A percentile compares a stretch with the other conserved stretches of the same genome.
These are phyloP conservation scores for Aspergillus eucalypticola DNA, from an alignment of 2,329 filamentous ascomycete genomes.

Conservation along the genomic window DNA sequence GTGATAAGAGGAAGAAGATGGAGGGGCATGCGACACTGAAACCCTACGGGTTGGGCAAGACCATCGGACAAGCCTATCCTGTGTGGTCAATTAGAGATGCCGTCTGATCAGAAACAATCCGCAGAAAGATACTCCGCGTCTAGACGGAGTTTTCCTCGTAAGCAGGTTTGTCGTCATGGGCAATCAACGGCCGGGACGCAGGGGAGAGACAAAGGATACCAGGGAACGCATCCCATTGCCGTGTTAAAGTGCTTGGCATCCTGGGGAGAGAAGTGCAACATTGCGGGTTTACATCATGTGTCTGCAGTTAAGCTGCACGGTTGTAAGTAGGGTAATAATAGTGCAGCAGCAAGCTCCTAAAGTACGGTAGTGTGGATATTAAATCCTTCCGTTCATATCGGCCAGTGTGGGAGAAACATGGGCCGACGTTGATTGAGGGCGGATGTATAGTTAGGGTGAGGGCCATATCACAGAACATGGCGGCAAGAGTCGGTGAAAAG, in stretches of 20 bases:
- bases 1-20: background rate
- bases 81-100: background rate
- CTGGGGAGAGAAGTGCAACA: background rate
- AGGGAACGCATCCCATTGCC: background rate
- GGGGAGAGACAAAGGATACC: background rate
- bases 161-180: background rate
- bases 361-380: background rate
- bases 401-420: background rate
- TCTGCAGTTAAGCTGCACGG: background rate
- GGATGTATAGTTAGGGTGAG: background rate
- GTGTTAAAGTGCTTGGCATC: background rate
- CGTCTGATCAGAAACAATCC: background rate
- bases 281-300: background rate
- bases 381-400: background rate
- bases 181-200: background rate
- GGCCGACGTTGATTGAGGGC: background rate
- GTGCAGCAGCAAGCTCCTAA: too few relatives aligned
- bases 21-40: background rate
- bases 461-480: too few relatives aligned
- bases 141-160: background rate
- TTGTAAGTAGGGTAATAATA: background rate
- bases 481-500: constrained; percentile 8
- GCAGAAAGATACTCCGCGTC: background rate
- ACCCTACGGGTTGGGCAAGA: background rate
- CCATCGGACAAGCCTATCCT: background rate